phyloP scores from a whole-genome alignment of 2,329 filamentous ascomycete species.

The Cladosporium sp. region DNA sequence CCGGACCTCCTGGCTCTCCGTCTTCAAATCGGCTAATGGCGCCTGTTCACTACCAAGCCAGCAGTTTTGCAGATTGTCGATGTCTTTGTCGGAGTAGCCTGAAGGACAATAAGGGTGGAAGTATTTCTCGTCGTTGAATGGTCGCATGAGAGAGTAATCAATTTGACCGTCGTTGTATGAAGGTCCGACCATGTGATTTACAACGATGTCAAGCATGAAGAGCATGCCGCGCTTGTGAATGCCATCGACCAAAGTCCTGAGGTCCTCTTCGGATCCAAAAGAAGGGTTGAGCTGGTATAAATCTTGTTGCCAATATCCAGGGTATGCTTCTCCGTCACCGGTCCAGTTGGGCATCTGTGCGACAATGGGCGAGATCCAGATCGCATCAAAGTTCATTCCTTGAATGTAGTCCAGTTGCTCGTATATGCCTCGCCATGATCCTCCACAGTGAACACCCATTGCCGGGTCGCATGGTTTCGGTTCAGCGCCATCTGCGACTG shows the following conservation, averaged over 20 bases:
- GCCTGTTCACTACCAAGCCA: slow-evolving; percentile 47
- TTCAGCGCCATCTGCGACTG: slow-evolving; percentile 43
- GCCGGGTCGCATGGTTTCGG: slow-evolving; percentile 41
- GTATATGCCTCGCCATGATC: slow-evolving; percentile 35
- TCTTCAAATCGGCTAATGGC: slow-evolving; percentile 42
- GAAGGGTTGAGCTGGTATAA: slow-evolving; percentile 41
- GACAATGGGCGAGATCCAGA: slow-evolving; percentile 34
- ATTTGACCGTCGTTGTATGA: slow-evolving; percentile 11
- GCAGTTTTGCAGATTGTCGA: slow-evolving; percentile 32
- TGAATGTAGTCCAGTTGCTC: slow-evolving; percentile 38
- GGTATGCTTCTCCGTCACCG: slow-evolving; percentile 34
- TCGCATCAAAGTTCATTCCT: slow-evolving; percentile 38
- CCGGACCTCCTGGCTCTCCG: slow-evolving; percentile 35
- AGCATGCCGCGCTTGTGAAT: slow-evolving; percentile 41
- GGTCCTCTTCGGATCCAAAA: slow-evolving; percentile 40
- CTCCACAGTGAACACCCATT: slow-evolving; percentile 32
- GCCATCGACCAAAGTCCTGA: slow-evolving; percentile 37
- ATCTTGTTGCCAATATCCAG: slow-evolving; percentile 43
- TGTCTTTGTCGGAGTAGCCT: slow-evolving; percentile 44
- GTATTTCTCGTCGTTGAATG: slow-evolving; percentile 34
- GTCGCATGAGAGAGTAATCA: slow-evolving; percentile 26
- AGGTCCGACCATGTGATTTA: slow-evolving; percentile 35
- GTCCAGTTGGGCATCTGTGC: slow-evolving; percentile 25
- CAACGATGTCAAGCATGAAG: slow-evolving; percentile 46
- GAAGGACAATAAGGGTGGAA: slow-evolving; percentile 51